phyloP scores from a whole-genome alignment of 2,329 filamentous ascomycete species.

The Xylariomycetidae sp. region DNA sequence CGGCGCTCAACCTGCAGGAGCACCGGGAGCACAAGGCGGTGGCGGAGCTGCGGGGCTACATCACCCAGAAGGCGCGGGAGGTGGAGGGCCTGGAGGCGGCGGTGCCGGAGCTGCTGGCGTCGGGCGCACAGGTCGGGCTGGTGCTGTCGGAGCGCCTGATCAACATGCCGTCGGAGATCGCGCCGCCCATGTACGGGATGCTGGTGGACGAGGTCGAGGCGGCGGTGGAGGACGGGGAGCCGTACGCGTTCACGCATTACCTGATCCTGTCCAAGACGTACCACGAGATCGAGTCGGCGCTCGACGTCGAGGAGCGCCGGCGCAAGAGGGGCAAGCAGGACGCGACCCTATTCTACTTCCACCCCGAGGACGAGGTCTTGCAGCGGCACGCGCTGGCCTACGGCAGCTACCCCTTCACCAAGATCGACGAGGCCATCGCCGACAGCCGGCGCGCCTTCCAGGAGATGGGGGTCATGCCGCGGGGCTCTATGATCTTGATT shows the following conservation, averaged over 20 bases:
- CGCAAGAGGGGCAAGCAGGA: conserved; percentile 63
- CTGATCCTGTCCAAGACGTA: conserved; percentile 91
- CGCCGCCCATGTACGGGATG: conserved; percentile 93
- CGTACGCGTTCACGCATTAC: conserved; percentile 91
- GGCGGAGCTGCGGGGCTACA: conserved; percentile 66
- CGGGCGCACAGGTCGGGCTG: conserved; percentile 66
- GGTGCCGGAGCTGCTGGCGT: conserved; percentile 54
- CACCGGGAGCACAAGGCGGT: conserved; percentile 73
- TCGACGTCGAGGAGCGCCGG: conserved; percentile 65
- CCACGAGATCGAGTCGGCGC: conserved; percentile 74
- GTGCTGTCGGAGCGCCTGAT: conserved; percentile 90
- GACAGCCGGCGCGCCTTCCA: conserved; percentile 95
- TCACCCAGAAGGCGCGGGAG: conserved; percentile 51
- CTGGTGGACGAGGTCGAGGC: conserved; percentile 85
- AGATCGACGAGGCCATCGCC: conserved; percentile 73
- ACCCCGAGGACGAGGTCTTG: conserved; percentile 89
- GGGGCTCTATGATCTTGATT: conserved; percentile 81
- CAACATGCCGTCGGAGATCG: conserved; percentile 92
- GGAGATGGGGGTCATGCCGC: conserved; percentile 81
- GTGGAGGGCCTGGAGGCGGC: conserved; percentile 51
- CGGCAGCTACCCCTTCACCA: conserved; percentile 73
- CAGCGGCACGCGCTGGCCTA: conserved; percentile 68
- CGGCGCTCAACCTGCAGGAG: conserved; percentile 75
- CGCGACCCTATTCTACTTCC: conserved; percentile 77
- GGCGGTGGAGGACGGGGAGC: conserved; percentile 84